Base-by-base conservation (phyloP, 164 flowering plant genomes). In the Nelumbo lutea region DNA sequence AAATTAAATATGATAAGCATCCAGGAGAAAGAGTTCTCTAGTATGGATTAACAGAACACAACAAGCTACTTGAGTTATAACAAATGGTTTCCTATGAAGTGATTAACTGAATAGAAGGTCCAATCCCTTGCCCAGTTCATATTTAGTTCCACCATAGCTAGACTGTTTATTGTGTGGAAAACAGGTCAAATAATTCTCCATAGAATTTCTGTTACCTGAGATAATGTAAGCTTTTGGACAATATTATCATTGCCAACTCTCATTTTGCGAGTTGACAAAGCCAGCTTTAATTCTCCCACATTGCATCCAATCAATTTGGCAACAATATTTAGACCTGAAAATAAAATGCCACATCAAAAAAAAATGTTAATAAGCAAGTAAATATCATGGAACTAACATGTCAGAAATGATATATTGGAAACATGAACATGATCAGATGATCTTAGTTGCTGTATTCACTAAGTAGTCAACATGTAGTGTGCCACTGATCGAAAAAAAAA, bases 191-290 rank as follows among this genome's bases (percentile, higher is more conserved):
- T 46, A 15, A 47, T 5, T 48, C 27, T 58, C 27, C 2, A 39
- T 14, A 48, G 8, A 60, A 60, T 43, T 45, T 2, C 42, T 42
- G 62, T 74, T 76, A 93, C 99, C 97, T 96, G 99, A 27, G 99
- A 83, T 59, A 87, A 78, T 43, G 91, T 90, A 53, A 93, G 86
- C 82, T 93, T 93, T 77, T 96, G 99, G 46, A 93, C 83, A 68
- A 96, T 93, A 75, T 69, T 83, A 64, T 96, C 99, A 75, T 82
- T 93, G 63, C 98, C 85, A 77, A 86, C 97, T 82, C 73, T 91
- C 97, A 96, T 96, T 77, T 88, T 93, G 45, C 95, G 96, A 67
- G 93, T 96, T 68, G 99, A 89, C 59, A 96, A 80, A 63, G 95
- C 87, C 42, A 83, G 79, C 60, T 86, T 88, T 63, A 96, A 87